Conservation (phyloP, 2,329 filamentous ascomycete species). For the Aspergillus ustus region DNA sequence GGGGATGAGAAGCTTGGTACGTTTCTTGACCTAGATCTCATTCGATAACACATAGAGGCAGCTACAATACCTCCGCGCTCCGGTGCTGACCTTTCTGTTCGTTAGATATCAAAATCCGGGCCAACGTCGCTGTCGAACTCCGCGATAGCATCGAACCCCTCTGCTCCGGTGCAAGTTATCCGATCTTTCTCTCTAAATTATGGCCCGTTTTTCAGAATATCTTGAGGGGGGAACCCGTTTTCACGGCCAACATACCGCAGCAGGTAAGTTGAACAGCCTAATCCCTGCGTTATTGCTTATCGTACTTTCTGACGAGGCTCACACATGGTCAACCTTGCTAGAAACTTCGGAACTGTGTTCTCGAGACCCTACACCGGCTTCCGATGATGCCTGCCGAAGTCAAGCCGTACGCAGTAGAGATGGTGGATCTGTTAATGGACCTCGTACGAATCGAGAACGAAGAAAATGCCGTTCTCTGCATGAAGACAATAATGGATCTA, state of each 20-base stretch:
- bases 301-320: not conserved
- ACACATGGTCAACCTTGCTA: constrained; percentile 36
- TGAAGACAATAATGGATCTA: constrained; percentile 97
- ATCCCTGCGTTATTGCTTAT: not conserved
- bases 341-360: constrained; percentile 89
- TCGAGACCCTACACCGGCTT: constrained; percentile 93
- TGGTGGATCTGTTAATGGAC: constrained; percentile 87
- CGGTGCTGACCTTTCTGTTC: constrained; percentile 15
- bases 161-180: constrained; percentile 79
- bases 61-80: not conserved
- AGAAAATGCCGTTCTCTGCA: constrained; percentile 96
- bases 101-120: constrained; percentile 78
- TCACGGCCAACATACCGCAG: constrained; percentile 80
- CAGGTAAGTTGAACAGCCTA: constrained; percentile 64
- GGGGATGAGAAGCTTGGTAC: constrained; percentile 54
- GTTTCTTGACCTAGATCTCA: constrained; percentile 19
- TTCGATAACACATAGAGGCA: not conserved
- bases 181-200: constrained; percentile 80
- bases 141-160: constrained; percentile 85
- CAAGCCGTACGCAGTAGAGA: constrained; percentile 84
- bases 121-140: constrained; percentile 80
- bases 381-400: constrained; percentile 76
- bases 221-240: constrained; percentile 82
- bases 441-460: constrained; percentile 93
- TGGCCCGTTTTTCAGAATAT: constrained; percentile 89